These are phyloP conservation scores for Vitellaria paradoxa DNA, from an alignment of 179 eudicot species.

Conservation along the genomic window DNA sequence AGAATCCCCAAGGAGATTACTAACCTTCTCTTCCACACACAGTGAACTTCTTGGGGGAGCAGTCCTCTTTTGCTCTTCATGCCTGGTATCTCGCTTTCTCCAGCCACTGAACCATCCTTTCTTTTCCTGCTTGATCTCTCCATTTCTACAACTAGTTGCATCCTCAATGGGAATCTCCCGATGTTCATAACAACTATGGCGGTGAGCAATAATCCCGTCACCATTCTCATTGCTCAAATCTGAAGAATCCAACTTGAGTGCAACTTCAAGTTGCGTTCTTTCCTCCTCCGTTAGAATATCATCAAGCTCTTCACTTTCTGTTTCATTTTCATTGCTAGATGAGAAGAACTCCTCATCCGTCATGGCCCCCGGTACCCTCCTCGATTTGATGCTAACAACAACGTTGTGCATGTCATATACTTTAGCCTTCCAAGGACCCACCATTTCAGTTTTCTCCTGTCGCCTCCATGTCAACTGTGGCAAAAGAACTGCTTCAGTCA, in stretches of 20 bases:
- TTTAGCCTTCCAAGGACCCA: slow-evolving; percentile 87
- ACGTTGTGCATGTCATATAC: slow-evolving; percentile 96
- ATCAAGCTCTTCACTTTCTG: slow-evolving; percentile 45
- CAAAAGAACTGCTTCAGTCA: slow-evolving; percentile 83
- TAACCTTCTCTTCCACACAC: slow-evolving; percentile 41
- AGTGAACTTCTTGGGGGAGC: slow-evolving; percentile 46
- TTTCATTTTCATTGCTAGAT: slow-evolving; percentile 42
- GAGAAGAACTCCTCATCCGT: slow-evolving; percentile 72
- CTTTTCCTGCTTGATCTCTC: slow-evolving; percentile 38
- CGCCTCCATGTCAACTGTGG: slow-evolving; percentile 92
- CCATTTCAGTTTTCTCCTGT: slow-evolving; percentile 71
- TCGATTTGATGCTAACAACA: slow-evolving; percentile 84
- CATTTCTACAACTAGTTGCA: slow-evolving; percentile 22
- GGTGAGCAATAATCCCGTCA: slow-evolving; percentile 36
- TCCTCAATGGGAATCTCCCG: slow-evolving; percentile 46
- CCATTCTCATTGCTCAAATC: slow-evolving; percentile 34
- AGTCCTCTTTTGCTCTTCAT: slow-evolving; percentile 25
- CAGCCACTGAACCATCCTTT: slow-evolving; percentile 55
- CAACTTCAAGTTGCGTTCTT: slow-evolving; percentile 46
- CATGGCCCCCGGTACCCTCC: slow-evolving; percentile 93
- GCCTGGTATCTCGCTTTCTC: slow-evolving; percentile 40
- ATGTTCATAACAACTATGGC: slow-evolving; percentile 44
- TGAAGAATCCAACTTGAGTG: slow-evolving; percentile 44
- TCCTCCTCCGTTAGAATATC: slow-evolving; percentile 54
- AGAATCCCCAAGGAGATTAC: slow-evolving; percentile 49